Evolutionary conservation across 345 rosid species (phyloP), one percentile per base, ranked within the genome.

Genomic region (Rhodomyrtus tomentosa): DNA sequence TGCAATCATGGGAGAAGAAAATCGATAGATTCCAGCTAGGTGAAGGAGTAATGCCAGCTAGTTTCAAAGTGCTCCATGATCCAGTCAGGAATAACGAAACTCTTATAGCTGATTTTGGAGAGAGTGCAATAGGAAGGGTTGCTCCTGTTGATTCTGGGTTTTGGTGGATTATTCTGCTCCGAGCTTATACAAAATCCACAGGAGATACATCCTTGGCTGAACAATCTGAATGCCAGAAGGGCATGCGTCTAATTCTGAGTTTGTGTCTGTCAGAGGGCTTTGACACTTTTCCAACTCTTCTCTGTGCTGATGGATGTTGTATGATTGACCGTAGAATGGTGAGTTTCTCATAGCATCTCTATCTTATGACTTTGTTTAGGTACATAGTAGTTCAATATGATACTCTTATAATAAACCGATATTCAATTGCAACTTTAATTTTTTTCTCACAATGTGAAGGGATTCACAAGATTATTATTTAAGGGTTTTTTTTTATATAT

Each of bases 251-350:
- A 29, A 96, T 96, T 87, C 88, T 96, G 80, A 93, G 96, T 87
- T 85, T 96, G 80, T 96, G 99, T 85, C 92, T 96, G 40, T 93
- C 98, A 2, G 99, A 96, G 86, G 98, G 98, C n/a, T 96, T 94
- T 72, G 98, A 96, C 85, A 96, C 99, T 15, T 96, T 96, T 86
- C 98, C 98, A 29, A 96, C 99, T 73, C 99, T 95, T 90, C 95
- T 96, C 50, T 96, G 99, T 56, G 98, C 98, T 42, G 99, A 95
- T 85, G 99, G 99, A 82, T 96, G 99, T 91, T 92, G 98, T 90
- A 96, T 96, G 99, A 94, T 96, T 88, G 99, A 96, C 91, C 96
- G 99, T 29, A 92, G 99, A 89, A 96, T 96, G 98, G 99, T 96
- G 86, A 91, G 98, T 87, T 80, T 72, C 81, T 51, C 50, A 36